Evolutionary conservation across 768 basidiomycete species (phyloP).

Genomic region (Tephrocybe sp.): DNA sequence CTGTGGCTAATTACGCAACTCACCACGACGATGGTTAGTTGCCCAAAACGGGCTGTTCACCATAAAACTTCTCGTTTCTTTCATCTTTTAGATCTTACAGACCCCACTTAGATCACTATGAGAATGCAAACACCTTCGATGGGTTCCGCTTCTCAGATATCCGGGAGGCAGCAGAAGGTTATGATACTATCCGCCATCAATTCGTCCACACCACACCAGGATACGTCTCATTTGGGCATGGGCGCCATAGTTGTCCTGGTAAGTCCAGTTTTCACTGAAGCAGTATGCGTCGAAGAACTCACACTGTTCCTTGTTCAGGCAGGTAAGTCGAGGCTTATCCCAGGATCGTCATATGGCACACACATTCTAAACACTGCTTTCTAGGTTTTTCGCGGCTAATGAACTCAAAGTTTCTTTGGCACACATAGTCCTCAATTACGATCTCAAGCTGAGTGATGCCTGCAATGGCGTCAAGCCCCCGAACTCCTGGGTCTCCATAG

Average conservation of each 20-base stretch:
- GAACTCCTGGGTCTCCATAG: slow-evolving; percentile 4
- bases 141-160: slow-evolving; percentile 5
- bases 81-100: neutral
- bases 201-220: slow-evolving; percentile 5
- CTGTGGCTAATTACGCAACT: slow-evolving; percentile 10
- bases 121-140: slow-evolving; percentile 2
- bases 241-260: slow-evolving; percentile 6
- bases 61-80: neutral
- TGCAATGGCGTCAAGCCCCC: neutral
- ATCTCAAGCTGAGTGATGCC: slow-evolving; percentile 4
- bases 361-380: neutral
- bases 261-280: neutral
- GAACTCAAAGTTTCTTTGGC: slow-evolving; percentile 5
- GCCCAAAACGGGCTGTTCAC: too few relatives aligned
- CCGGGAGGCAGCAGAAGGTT: slow-evolving; percentile 1
- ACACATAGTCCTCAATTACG: slow-evolving; percentile 3
- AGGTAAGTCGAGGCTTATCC: neutral
- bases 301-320: neutral
- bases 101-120: neutral
- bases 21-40: slow-evolving; percentile 3
- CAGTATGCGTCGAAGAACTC: neutral
- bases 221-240: slow-evolving; percentile 5
- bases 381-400: slow-evolving; percentile 8
- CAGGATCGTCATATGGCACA: neutral
- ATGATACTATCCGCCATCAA: neutral